Evolutionary conservation across 345 rosid genomes (phyloP).

Genomic region (Populus euphratica): DNA sequence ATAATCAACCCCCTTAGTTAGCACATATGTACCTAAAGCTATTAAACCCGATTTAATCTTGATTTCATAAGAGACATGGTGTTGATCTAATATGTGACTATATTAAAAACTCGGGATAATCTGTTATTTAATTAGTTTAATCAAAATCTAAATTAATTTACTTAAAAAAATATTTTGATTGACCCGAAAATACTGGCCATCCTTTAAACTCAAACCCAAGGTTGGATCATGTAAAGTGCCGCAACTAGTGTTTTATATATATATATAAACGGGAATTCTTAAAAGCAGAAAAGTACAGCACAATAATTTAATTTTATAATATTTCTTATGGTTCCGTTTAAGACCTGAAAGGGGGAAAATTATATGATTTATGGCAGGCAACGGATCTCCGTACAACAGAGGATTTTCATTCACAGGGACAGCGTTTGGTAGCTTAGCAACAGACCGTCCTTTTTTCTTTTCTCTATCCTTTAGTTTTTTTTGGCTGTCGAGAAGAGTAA

Average conservation of each 20-base stretch:
- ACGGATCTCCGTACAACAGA: background rate
- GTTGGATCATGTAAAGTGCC: too few relatives aligned
- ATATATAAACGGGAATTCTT: background rate
- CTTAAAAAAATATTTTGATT: too few relatives aligned
- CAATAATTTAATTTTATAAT: background rate
- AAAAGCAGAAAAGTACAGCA: background rate
- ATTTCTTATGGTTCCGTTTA: background rate
- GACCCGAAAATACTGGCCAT: too few relatives aligned
- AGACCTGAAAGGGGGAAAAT: background rate
- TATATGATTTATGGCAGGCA: background rate
- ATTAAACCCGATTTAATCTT: too few relatives aligned
- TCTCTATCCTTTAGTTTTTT: conserved; percentile 11
- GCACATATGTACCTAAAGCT: too few relatives aligned
- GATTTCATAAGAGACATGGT: too few relatives aligned
- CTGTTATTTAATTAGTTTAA: too few relatives aligned
- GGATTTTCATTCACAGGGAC: background rate
- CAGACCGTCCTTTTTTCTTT: background rate
- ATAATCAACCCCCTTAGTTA: background rate
- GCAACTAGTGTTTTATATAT: too few relatives aligned
- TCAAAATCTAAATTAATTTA: too few relatives aligned
- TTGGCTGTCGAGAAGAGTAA: conserved; percentile 27
- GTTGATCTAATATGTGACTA: too few relatives aligned
- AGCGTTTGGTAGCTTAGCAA: background rate
- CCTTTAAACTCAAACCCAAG: too few relatives aligned
- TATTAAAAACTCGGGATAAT: too few relatives aligned